Base-by-base conservation (phyloP, 306 rosid genomes). In the Herpetospermum pedunculosum region DNA sequence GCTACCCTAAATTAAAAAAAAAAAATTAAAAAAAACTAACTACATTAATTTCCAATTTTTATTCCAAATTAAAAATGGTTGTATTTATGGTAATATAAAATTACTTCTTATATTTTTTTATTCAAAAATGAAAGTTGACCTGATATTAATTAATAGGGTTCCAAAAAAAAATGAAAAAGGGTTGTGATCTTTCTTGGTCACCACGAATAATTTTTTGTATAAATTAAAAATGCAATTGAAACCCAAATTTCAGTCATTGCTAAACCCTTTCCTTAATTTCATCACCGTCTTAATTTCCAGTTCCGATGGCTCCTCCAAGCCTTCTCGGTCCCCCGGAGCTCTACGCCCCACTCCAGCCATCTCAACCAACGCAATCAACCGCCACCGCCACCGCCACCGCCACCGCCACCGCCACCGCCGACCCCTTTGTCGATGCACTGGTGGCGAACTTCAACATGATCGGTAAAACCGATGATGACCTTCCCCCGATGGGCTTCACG, bases 311-410 rank as follows among this genome's bases (percentile, higher is more conserved):
- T 30, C 77, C 81, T 74, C 82, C 84, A 1, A 53, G 29, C n/a
- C 89, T 89, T 44, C 73, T 85, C 8, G 89, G 95, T 15, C 95
- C 95, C 12, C 95, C 89, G 30, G 89, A 83, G 78, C 63, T 85
- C 69, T 72, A 80, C 72, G 8, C 15, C 2, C 57, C 77, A 30
- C 23, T 74, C 47, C 62, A 32, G 35, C 35, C 16, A 15, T 3
- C 78, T 11, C 21, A 32, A 18, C 37, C 73, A 6, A 1, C 30
- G 2, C 16, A 15, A n/a, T 3, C 70, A 32, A 6, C 49, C 57
- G 0, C 58, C 70, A 6, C 72, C 72, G 79, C 70, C 18, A 6
- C 72, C 72, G 79, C 70, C 18, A 6, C 72, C 72, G 79, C 70
- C 18, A 6, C 49, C 57, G 0, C 58, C 70, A 6, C 49, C 57